A percentile compares a stretch with the other conserved stretches of the same genome.
Evolutionary conservation across 202 grass and related monocot genomes (phyloP).

Genomic region (Sporobolus alterniflorus): DNA sequence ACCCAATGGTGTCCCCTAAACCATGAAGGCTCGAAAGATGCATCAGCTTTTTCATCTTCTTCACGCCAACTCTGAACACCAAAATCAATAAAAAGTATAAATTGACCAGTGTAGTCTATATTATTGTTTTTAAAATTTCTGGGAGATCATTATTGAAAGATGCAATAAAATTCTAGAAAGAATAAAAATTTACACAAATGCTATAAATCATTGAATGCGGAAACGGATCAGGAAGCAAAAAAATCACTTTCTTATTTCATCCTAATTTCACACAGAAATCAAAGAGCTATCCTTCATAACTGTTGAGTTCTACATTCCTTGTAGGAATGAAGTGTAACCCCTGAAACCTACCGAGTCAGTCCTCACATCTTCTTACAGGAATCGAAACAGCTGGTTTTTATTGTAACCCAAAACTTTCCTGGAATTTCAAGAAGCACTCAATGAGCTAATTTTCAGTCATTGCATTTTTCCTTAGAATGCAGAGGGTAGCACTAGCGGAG

Average conservation of each 20-base stretch:
- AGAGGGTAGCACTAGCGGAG: too few relatives aligned
- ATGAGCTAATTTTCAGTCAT: background rate
- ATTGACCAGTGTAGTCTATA: constrained; percentile 16
- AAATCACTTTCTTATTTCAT: constrained; percentile 1
- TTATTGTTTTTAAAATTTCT: constrained; percentile 6
- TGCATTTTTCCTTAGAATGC: background rate
- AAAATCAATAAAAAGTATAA: constrained; percentile 27
- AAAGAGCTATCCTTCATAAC: background rate
- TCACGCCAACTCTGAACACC: constrained; percentile 77
- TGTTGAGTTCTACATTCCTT: background rate
- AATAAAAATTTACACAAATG: background rate
- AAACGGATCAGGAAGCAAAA: background rate
- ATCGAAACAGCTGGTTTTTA: constrained; percentile 9
- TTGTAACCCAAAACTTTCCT: background rate
- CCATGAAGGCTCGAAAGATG: constrained; percentile 66
- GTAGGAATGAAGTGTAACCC: background rate
- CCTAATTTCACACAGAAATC: background rate
- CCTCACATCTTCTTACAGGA: background rate
- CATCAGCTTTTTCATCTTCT: constrained; percentile 61
- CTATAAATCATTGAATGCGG: background rate
- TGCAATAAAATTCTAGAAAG: background rate
- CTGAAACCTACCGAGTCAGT: background rate
- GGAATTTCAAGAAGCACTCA: background rate
- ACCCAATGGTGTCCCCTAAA: constrained; percentile 86
- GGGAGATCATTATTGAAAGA: constrained; percentile 6